Evolutionary conservation across 73 alveolate genomes (phyloP).

Genomic region (Loxodes magnus): DNA sequence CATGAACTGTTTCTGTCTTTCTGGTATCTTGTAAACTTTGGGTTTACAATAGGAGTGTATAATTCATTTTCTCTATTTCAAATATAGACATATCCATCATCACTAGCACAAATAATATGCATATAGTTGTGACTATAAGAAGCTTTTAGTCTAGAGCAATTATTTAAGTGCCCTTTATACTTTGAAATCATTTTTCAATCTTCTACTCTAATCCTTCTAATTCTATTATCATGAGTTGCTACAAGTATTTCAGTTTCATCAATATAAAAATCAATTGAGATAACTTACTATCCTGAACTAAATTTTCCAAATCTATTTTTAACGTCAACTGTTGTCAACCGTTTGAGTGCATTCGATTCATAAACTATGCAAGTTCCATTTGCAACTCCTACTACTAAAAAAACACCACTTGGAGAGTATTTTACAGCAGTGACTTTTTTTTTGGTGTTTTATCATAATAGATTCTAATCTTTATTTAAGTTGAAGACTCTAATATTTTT

Average conservation of each 20-base stretch:
- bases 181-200: constrained; percentile 46
- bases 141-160: constrained; percentile 49
- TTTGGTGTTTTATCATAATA: too few species aligned
- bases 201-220: constrained; percentile 52
- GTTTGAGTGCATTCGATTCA: constrained; percentile 30
- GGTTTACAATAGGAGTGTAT: background rate
- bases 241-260: constrained; percentile 45
- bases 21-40: background rate
- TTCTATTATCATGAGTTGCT: constrained; percentile 69
- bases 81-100: constrained; percentile 65
- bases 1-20: background rate
- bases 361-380: constrained; percentile 59
- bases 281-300: constrained; percentile 70
- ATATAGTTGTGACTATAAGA: constrained; percentile 37
- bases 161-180: constrained; percentile 66
- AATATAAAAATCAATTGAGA: constrained; percentile 55
- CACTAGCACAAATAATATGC: constrained; percentile 69
- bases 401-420: constrained; percentile 51
- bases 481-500: too few species aligned
- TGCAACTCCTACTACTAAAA: constrained; percentile 55
- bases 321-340: too few species aligned
- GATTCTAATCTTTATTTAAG: too few species aligned
- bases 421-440: constrained; percentile 60
- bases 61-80: constrained; percentile 64
- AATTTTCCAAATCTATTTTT: constrained; percentile 65